phyloP scores from a whole-genome alignment of 208 protist genomes.

The Acanthamoeba royreba region DNA sequence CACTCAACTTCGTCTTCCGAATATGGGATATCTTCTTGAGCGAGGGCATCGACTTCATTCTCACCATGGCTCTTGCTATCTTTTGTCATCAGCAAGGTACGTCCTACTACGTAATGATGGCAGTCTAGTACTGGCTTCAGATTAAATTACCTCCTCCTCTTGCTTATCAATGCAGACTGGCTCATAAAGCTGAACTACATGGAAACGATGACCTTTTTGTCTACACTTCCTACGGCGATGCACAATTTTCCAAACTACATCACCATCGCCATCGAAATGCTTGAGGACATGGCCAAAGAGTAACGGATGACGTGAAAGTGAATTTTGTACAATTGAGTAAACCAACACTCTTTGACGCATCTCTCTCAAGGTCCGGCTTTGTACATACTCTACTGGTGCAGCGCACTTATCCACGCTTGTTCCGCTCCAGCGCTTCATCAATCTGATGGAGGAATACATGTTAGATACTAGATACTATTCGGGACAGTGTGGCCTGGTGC shows the following conservation, averaged over 20 bases:
- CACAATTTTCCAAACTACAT: not conserved
- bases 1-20: slow-evolving; percentile 8
- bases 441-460: not conserved
- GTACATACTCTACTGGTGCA: too few species aligned
- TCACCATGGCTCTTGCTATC: slow-evolving; percentile 17
- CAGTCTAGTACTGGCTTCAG: too few species aligned
- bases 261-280: not conserved
- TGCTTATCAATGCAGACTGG: not conserved
- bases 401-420: not conserved
- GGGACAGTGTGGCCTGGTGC: too few species aligned
- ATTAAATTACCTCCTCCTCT: too few species aligned
- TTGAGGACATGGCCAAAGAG: slow-evolving; percentile 16
- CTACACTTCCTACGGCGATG: not conserved
- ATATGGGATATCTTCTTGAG: slow-evolving; percentile 25
- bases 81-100: slow-evolving; percentile 20
- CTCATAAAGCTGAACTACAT: not conserved
- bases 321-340: too few species aligned
- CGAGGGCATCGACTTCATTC: slow-evolving; percentile 11
- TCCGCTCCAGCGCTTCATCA: not conserved
- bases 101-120: too few species aligned
- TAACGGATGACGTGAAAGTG: too few species aligned
- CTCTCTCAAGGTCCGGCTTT: too few species aligned
- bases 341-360: not conserved
- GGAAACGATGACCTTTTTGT: not conserved
- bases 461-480: too few species aligned